Conservation (phyloP, 345 rosid species). For the Salix udensis region DNA sequence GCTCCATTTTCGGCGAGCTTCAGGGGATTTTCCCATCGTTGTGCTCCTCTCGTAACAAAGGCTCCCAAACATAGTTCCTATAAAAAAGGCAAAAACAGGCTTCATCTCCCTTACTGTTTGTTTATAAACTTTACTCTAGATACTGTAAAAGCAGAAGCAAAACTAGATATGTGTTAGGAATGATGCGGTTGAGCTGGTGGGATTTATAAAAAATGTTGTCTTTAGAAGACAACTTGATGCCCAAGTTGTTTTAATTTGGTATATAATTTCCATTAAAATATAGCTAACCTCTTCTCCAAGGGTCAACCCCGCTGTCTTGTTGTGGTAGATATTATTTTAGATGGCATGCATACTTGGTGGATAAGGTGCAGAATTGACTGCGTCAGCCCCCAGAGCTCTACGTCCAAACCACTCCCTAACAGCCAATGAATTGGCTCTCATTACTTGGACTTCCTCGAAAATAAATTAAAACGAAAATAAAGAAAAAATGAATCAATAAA, state of each 20-base stretch:
- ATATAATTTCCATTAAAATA: background rate
- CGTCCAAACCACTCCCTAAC: no score
- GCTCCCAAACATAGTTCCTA: constrained; percentile 16
- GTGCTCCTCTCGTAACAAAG: background rate
- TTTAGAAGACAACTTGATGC: background rate
- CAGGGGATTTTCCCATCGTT: background rate
- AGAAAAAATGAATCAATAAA: no score
- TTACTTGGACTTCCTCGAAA: no score
- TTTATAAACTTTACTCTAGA: no score
- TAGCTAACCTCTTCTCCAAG: background rate
- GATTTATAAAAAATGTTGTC: no score
- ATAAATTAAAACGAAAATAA: no score
- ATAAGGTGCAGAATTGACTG: background rate
- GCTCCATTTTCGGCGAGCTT: background rate
- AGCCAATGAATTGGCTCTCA: no score
- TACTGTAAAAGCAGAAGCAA: no score
- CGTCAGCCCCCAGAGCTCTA: no score
- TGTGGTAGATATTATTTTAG: background rate
- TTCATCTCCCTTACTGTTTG: background rate
- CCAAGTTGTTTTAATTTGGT: background rate
- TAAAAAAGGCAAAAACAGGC: background rate
- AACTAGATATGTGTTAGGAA: no score
- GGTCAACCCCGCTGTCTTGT: background rate
- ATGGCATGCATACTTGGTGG: background rate
- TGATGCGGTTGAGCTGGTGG: no score